phyloP scores from a whole-genome alignment of 108 stramenopile genomes.

The Cyclotella sp. region DNA sequence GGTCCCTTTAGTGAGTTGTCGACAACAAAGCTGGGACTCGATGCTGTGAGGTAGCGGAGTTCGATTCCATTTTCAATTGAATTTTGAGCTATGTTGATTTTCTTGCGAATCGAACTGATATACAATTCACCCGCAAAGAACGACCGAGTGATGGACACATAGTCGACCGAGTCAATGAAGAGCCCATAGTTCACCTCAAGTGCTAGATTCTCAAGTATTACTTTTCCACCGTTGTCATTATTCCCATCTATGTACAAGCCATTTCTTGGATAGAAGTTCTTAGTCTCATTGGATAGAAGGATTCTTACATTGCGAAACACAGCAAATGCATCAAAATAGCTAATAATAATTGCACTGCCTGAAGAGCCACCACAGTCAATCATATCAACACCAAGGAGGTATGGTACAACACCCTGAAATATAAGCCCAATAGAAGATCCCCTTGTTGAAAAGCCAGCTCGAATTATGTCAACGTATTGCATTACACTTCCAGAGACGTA shows the following conservation, averaged over 20 bases:
- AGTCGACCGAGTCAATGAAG: background rate
- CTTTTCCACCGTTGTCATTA: background rate
- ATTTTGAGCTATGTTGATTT: background rate
- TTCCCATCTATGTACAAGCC: background rate
- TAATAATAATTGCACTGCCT: background rate
- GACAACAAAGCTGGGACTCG: background rate
- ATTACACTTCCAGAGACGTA: constrained; percentile 21
- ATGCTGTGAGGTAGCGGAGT: background rate
- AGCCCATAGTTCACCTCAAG: background rate
- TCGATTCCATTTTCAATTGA: background rate
- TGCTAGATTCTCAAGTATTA: background rate
- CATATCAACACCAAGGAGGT: background rate
- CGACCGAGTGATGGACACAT: background rate
- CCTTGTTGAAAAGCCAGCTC: constrained; percentile 9
- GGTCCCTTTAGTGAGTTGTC: background rate
- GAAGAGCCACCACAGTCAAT: background rate
- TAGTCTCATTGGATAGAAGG: background rate
- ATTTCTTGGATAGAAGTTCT: background rate
- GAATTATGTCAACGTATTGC: constrained; percentile 23
- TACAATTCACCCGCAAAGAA: background rate
- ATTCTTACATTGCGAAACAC: background rate
- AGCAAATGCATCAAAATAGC: background rate
- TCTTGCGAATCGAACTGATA: background rate
- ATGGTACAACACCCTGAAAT: background rate
- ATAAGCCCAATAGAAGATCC: background rate